Percentiles rank a stretch among this genome's conserved stretches.
These are phyloP conservation scores for Ilex paraguariensis DNA, from an alignment of 305 asterid species.

Conservation along the genomic window DNA sequence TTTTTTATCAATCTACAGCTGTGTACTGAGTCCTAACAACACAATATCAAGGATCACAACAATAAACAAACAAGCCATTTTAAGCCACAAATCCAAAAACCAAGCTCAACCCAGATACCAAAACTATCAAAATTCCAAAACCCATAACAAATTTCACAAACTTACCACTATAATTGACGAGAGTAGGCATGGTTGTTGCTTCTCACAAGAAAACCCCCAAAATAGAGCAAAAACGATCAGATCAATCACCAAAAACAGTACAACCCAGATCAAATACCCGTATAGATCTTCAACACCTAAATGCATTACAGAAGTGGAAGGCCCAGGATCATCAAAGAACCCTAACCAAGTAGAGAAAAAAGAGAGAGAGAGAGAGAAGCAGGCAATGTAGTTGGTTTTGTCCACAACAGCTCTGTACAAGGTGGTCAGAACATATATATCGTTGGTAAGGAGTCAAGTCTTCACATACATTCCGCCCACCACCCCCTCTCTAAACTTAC, in stretches of 20 bases:
- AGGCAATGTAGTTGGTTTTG: slow-evolving; percentile 2
- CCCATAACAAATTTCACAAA: slow-evolving; percentile 7
- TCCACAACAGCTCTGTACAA: slow-evolving; percentile 4
- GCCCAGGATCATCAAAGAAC: slow-evolving; percentile 27
- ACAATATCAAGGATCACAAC: too few species aligned
- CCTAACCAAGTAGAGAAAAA: slow-evolving; percentile 49
- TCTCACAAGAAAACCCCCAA: slow-evolving; percentile 40
- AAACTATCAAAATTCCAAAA: background rate
- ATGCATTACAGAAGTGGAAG: slow-evolving; percentile 46
- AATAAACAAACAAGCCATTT: too few species aligned
- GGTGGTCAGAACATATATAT: slow-evolving; percentile 1
- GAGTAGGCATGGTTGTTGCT: slow-evolving; percentile 67
- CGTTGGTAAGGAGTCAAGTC: slow-evolving; percentile 17
- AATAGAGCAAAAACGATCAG: slow-evolving; percentile 38
- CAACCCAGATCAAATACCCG: slow-evolving; percentile 35
- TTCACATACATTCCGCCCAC: slow-evolving; percentile 11
- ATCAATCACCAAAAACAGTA: slow-evolving; percentile 38
- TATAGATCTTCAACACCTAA: slow-evolving; percentile 33
- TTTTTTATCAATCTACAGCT: too few species aligned
- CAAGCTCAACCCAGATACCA: background rate
- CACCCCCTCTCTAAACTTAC: slow-evolving; percentile 1
- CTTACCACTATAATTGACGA: slow-evolving; percentile 89
- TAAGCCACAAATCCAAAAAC: too few species aligned
- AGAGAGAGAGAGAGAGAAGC: slow-evolving; percentile 18
- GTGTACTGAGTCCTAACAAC: too few species aligned